These are phyloP conservation scores for Sindora glabra DNA, from an alignment of 306 rosid species.

Conservation along the genomic window DNA sequence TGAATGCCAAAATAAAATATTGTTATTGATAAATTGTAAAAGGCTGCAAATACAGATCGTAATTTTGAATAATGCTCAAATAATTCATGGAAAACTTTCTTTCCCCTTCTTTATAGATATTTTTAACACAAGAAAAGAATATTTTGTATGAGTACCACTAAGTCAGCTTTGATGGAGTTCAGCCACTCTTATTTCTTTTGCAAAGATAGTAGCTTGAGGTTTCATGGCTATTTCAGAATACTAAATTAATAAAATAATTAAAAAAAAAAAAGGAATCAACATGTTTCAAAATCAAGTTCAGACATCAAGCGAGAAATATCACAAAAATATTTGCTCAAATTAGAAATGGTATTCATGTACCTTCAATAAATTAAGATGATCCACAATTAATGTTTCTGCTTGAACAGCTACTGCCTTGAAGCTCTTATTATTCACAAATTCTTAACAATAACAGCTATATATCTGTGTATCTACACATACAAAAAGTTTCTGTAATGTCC, in stretches of 20 bases:
- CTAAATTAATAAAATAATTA: conserved; percentile 35
- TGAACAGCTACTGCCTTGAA: conserved; percentile 92
- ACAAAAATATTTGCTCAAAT: background rate
- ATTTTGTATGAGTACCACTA: conserved; percentile 69
- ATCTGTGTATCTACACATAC: no score
- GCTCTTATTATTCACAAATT: conserved; percentile 39
- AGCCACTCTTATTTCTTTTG: conserved; percentile 75
- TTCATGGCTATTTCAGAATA: conserved; percentile 85
- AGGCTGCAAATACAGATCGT: no score
- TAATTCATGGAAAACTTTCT: no score
- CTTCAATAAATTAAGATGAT: conserved; percentile 95
- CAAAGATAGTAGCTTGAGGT: conserved; percentile 73
- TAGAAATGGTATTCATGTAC: conserved; percentile 23
- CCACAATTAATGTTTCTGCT: conserved; percentile 90
- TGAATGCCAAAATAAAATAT: no score
- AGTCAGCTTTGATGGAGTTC: conserved; percentile 78
- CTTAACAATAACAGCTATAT: background rate
- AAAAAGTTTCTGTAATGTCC: no score
- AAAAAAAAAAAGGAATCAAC: background rate
- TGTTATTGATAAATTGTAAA: no score
- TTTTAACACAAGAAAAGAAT: background rate
- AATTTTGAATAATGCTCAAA: no score
- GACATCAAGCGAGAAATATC: background rate
- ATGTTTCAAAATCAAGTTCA: background rate
- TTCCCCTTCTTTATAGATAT: background rate